phyloP scores from a whole-genome alignment of 2,329 filamentous ascomycete genomes.

The Thelonectria rubi region DNA sequence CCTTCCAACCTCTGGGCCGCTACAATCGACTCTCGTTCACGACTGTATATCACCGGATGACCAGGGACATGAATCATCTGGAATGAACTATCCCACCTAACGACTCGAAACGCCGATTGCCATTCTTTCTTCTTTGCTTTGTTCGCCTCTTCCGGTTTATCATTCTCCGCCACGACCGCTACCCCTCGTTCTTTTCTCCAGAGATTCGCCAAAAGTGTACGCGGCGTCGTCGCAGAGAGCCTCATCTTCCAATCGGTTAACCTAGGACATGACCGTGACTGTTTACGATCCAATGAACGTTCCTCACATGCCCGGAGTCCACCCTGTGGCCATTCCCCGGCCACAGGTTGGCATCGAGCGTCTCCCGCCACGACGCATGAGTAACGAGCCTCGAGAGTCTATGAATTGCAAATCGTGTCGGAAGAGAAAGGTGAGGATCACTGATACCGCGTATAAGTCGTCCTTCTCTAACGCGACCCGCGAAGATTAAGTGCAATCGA shows the following conservation, averaged over 20 bases:
- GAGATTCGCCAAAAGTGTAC: neutral
- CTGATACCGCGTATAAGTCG: constrained; percentile 20
- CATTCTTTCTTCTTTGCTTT: neutral
- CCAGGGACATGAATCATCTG: constrained; percentile 14
- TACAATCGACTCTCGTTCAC: constrained; percentile 4
- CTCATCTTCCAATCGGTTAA: constrained; percentile 14
- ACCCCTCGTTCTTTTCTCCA: neutral
- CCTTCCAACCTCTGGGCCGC: neutral
- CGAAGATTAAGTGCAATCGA: constrained; percentile 90
- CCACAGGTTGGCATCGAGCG: constrained; percentile 85
- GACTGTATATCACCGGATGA: constrained; percentile 6
- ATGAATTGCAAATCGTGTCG: constrained; percentile 98
- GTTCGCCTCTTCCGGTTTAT: neutral
- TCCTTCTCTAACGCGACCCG: constrained; percentile 19
- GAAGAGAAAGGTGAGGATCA: constrained; percentile 78
- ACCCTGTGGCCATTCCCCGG: constrained; percentile 69
- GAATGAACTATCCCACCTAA: constrained; percentile 7
- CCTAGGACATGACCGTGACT: constrained; percentile 51
- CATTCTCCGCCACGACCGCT: neutral
- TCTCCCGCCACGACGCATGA: constrained; percentile 74
- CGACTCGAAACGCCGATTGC: constrained; percentile 2
- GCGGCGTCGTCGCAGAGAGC: constrained; percentile 3
- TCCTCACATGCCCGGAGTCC: constrained; percentile 54
- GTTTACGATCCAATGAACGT: constrained; percentile 54
- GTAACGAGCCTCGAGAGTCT: constrained; percentile 82